These are phyloP conservation scores for Meripilus lineatus DNA, from an alignment of 1,284 basidiomycete species.

Conservation along the genomic window DNA sequence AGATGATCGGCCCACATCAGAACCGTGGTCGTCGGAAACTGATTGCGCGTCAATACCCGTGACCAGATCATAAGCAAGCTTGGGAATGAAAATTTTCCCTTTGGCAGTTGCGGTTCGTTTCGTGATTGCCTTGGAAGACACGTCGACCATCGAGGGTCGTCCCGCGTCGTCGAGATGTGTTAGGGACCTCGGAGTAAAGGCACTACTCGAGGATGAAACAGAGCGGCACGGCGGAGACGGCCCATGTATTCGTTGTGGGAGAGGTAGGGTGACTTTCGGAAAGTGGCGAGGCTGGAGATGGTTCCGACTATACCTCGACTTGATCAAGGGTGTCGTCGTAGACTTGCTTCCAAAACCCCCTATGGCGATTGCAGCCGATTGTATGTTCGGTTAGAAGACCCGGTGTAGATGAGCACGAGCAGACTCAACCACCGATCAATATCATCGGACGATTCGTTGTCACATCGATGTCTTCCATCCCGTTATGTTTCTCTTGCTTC, in stretches of 20 bases:
- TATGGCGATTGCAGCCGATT: no score
- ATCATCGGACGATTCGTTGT: constrained; percentile 84
- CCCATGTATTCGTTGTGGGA: no score
- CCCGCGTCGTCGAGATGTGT: constrained; percentile 72
- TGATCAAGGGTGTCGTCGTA: no score
- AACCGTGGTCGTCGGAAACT: constrained; percentile 16
- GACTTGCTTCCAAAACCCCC: no score
- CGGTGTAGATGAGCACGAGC: constrained; percentile 13
- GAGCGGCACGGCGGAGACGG: no score
- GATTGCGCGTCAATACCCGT: constrained; percentile 30
- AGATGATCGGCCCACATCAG: not conserved
- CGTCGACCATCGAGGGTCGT: constrained; percentile 77
- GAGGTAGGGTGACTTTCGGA: no score
- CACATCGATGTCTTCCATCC: constrained; percentile 77
- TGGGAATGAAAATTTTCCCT: constrained; percentile 72
- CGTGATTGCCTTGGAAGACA: constrained; percentile 63
- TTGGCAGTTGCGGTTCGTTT: constrained; percentile 70
- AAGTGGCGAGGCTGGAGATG: no score
- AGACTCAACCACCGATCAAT: constrained; percentile 81
- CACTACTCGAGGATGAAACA: not conserved
- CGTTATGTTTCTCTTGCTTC: constrained; percentile 83
- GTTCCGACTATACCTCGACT: no score
- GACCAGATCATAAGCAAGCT: constrained; percentile 60
- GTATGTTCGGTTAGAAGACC: not conserved
- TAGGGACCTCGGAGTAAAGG: constrained; percentile 25